phyloP scores from a whole-genome alignment of 1,284 basidiomycete species.

The Cryptococcus sp. region DNA sequence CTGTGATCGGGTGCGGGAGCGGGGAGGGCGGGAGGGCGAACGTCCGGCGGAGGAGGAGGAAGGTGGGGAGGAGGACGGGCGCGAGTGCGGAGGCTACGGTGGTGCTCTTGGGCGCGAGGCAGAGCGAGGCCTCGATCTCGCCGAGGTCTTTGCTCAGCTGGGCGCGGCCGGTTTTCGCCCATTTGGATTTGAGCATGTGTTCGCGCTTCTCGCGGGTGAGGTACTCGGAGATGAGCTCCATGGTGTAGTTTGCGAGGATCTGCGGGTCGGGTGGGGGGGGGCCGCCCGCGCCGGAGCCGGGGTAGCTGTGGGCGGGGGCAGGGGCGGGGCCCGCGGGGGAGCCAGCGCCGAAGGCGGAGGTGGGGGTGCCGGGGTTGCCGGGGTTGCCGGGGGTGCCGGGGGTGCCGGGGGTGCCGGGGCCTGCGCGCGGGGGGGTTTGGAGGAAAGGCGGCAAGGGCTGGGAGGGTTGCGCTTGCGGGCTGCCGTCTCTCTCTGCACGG shows the following conservation, averaged over 20 bases:
- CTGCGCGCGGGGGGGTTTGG: constrained; percentile 1
- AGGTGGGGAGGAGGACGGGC: constrained; percentile 32
- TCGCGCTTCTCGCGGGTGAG: constrained; percentile 48
- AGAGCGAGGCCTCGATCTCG: constrained; percentile 46
- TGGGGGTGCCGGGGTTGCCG: too few species aligned
- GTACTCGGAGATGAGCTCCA: constrained; percentile 47
- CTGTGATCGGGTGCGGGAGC: constrained; percentile 25
- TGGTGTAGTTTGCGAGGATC: constrained; percentile 36
- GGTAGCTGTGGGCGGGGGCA: too few species aligned
- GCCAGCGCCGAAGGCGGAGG: too few species aligned
- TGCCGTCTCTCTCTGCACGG: background rate
- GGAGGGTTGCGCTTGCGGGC: constrained; percentile 18
- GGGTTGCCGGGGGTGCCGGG: too few species aligned
- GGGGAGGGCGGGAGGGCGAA: constrained; percentile 36
- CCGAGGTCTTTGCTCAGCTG: constrained; percentile 43
- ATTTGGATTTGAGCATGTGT: constrained; percentile 47
- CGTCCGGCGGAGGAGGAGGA: constrained; percentile 37
- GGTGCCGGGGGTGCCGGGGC: too few species aligned
- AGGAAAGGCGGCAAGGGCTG: constrained; percentile 8
- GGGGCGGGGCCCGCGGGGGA: too few species aligned
- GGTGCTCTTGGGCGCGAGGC: constrained; percentile 22
- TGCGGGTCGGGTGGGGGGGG: background rate
- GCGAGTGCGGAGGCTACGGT: constrained; percentile 24
- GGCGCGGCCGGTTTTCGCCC: constrained; percentile 46
- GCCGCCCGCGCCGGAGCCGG: too few species aligned